Conservation (phyloP, 1,284 basidiomycete genomes). For the Ganoderma lingzhi region DNA sequence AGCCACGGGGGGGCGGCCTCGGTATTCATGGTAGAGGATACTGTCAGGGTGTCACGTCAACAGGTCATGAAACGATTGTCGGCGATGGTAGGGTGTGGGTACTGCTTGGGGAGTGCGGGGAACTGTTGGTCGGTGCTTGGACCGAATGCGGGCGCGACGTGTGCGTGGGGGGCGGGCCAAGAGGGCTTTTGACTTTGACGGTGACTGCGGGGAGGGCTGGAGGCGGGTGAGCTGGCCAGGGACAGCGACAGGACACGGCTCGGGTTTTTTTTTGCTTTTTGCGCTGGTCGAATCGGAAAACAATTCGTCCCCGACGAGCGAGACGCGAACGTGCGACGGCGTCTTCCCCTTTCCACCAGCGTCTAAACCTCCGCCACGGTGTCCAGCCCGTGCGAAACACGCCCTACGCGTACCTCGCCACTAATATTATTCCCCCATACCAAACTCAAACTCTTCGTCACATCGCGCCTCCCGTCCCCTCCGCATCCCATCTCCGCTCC, state of each 20-base stretch:
- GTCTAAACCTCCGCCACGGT: not conserved
- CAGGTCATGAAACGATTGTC: constrained; percentile 35
- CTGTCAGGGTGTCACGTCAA: constrained; percentile 34
- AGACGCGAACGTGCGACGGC: constrained; percentile 30
- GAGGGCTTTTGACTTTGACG: not conserved
- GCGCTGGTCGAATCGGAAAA: constrained; percentile 25
- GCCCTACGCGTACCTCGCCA: not conserved
- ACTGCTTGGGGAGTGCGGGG: constrained; percentile 3
- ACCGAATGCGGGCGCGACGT: not conserved
- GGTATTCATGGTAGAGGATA: constrained; percentile 40
- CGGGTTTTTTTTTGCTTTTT: constrained; percentile 12
- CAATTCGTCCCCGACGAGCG: constrained; percentile 18
- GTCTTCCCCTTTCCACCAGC: constrained; percentile 13
- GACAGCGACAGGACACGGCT: constrained; percentile 19
- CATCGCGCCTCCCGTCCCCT: constrained; percentile 10
- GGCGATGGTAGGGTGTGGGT: constrained; percentile 2
- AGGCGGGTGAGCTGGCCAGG: constrained; percentile 4
- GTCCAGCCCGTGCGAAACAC: not conserved
- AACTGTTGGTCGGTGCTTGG: not conserved
- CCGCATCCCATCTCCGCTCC: constrained; percentile 9
- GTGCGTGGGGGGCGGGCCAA: not conserved
- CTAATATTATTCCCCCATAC: constrained; percentile 5
- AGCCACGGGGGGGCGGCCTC: constrained; percentile 53
- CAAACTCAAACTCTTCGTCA: constrained; percentile 24
- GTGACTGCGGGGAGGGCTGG: not conserved